Conservation (phyloP, 2,329 filamentous ascomycete species). For the Plenodomus tracheiphilus region DNA sequence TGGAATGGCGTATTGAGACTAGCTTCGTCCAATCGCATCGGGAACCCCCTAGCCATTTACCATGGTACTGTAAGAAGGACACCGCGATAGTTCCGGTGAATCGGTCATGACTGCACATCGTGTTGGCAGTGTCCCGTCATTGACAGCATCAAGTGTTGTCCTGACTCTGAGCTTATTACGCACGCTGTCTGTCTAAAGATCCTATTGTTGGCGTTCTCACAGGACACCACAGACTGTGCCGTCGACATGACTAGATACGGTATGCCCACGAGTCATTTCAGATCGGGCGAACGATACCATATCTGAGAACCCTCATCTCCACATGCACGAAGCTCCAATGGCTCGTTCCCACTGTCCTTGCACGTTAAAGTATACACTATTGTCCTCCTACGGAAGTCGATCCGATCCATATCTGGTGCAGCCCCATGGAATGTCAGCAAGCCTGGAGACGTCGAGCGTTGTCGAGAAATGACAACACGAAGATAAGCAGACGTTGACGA, state of each 20-base stretch:
- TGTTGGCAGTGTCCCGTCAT: too few relatives aligned
- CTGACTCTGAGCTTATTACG: too few relatives aligned
- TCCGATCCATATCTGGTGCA: slow-evolving; percentile 4
- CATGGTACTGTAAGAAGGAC: neutral
- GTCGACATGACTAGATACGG: neutral
- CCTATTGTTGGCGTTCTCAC: neutral
- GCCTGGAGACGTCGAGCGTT: neutral
- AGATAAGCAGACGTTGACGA: neutral
- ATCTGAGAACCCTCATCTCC: neutral
- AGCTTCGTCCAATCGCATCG: neutral
- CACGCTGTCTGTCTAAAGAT: neutral
- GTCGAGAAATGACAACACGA: neutral
- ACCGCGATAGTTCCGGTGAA: neutral
- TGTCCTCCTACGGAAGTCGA: neutral
- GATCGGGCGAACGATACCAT: neutral
- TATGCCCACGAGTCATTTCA: neutral
- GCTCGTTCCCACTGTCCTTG: neutral
- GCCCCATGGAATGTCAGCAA: slow-evolving; percentile 2
- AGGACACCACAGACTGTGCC: neutral
- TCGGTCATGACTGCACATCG: too few relatives aligned
- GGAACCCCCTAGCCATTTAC: neutral
- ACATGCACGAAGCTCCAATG: neutral
- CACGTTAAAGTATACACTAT: neutral
- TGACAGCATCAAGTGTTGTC: too few relatives aligned
- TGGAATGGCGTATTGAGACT: neutral